Percentiles rank a stretch among this genome's conserved stretches.
phyloP scores from a whole-genome alignment of 2,329 filamentous ascomycete species.

The Drechslerella stenobrocha region DNA sequence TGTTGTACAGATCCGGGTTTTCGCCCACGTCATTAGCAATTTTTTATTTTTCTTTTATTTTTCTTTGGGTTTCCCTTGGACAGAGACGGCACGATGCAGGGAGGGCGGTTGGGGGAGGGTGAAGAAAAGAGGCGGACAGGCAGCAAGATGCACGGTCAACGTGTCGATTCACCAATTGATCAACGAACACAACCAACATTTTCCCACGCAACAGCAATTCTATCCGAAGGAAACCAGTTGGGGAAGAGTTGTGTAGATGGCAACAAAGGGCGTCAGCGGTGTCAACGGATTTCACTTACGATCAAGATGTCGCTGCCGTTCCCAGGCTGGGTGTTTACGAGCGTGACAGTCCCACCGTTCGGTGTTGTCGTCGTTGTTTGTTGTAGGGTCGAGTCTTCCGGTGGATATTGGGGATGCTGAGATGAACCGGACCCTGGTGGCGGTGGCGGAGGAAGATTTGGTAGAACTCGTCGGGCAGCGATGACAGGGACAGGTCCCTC shows the following conservation, averaged over 20 bases:
- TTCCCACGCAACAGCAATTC: slow-evolving; percentile 10
- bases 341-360: slow-evolving; percentile 44
- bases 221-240: slow-evolving; percentile 1
- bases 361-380: slow-evolving; percentile 49
- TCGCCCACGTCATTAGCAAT: slow-evolving; percentile 32
- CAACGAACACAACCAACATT: slow-evolving; percentile 15
- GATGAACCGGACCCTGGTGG: slow-evolving; percentile 47
- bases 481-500: slow-evolving; percentile 46
- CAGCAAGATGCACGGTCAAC: slow-evolving; percentile 36
- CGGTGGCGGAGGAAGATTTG: slow-evolving; percentile 41
- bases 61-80: slow-evolving; percentile 6
- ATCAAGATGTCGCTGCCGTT: slow-evolving; percentile 48
- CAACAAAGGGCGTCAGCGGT: neutral
- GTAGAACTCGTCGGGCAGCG: slow-evolving; percentile 40
- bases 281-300: slow-evolving; percentile 19
- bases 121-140: slow-evolving; percentile 8
- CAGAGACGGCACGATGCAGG: neutral
- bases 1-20: slow-evolving; percentile 29
- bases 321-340: slow-evolving; percentile 46
- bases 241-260: neutral
- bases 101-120: slow-evolving; percentile 11
- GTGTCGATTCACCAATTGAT: slow-evolving; percentile 45
- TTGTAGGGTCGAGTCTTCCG: slow-evolving; percentile 44
- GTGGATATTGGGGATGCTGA: slow-evolving; percentile 47
- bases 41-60: slow-evolving; percentile 11